Base-by-base conservation (phyloP, 768 basidiomycete species). In the Amanita jacksonii region DNA sequence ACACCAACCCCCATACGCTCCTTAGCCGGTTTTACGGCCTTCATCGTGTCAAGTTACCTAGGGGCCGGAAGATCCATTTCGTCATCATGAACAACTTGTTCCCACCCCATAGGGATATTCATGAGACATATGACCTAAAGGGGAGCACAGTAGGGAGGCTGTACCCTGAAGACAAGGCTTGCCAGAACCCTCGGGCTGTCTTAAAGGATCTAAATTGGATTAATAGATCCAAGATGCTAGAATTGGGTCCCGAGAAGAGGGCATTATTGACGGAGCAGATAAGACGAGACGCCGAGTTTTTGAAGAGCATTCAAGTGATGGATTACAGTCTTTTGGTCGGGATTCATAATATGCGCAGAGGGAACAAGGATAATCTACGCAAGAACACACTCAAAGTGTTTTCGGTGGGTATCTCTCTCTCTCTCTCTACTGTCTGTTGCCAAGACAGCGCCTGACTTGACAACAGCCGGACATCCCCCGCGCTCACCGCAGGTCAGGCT, bases 1-100 rank as follows among this genome's bases (percentile, higher is more conserved):
- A 80, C 59, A 71, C 64, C 33, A 97, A 98, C 62, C 96, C 96
- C 0, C 92, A 98, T 57, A 96, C 93, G 0, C 69, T 98, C 1
- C 65, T 99, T 4, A 91, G 87, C 6, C 73, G 96, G 16, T 98
- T 99, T 62, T 99, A 98, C 59, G 96, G 96, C 7, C 72, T 99
- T 8, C 96, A 99, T 57, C 83, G 96, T 45, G 96, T 99, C 48
- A 99, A 99, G 66, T 75, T 99, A 0, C 96, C 96, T 0, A 73
- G 76, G 27, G 96, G 96, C 0, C 68, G 74, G 35, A 99, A 99
- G 67, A 99, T 99, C 42, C 96, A 99, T 61, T 99, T 99, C 58
- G 91, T 98, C 44, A 96, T 99, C 64, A 97, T 98, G 92, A 99
- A 98, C 69, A 99, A 99, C 61, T 74, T 99, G 22, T 97, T 99